These are phyloP conservation scores for Auxenochlorella pyrenoidosa DNA, from an alignment of 139 green algal species.

Conservation along the genomic window DNA sequence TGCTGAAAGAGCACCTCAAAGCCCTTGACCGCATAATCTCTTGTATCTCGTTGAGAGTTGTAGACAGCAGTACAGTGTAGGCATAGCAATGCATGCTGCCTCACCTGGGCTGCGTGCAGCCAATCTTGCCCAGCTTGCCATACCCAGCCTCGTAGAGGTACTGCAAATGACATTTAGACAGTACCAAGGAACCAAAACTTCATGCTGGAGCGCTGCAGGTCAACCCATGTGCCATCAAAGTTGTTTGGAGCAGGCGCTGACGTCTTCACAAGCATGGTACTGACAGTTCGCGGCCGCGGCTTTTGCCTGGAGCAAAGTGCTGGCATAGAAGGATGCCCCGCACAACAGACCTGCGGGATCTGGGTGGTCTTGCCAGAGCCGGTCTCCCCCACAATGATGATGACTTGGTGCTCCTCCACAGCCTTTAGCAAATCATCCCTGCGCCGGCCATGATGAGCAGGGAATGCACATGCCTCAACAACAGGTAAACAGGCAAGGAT, in stretches of 20 bases:
- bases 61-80: no score
- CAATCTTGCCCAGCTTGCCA: conserved; percentile 82
- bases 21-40: no score
- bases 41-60: no score
- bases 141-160: conserved; percentile 98
- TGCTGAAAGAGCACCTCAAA: no score
- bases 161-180: background rate
- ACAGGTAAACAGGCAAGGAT: no score
- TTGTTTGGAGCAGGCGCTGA: no score
- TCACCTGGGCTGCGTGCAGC: conserved; percentile 91
- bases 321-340: background rate
- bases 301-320: background rate
- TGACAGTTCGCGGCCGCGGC: no score
- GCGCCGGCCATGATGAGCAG: background rate
- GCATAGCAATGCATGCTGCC: background rate
- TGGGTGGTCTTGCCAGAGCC: conserved; percentile 95
- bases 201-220: no score
- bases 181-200: no score
- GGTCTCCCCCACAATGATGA: conserved; percentile 98
- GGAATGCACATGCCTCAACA: background rate
- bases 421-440: conserved; percentile 79
- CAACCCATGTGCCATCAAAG: no score
- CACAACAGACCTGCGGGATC: conserved; percentile 81
- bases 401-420: conserved; percentile 89
- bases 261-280: no score